These are phyloP conservation scores for Chrysoporthe puriensis DNA, from an alignment of 2,329 filamentous ascomycete genomes.

Conservation along the genomic window DNA sequence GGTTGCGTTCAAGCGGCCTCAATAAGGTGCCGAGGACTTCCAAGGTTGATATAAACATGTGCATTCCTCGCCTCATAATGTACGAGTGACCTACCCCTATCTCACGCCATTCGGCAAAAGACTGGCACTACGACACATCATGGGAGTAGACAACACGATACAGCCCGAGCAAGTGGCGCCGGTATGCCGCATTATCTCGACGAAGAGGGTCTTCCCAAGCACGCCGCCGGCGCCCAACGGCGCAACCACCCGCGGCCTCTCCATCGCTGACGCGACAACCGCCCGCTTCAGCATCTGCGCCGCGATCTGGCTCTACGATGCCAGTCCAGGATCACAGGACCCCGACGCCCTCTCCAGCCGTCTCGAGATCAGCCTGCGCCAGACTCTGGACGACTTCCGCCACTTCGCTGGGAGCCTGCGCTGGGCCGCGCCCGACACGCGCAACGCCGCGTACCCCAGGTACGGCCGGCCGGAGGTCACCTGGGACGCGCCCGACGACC, in stretches of 20 bases:
- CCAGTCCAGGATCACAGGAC: conserved; percentile 29
- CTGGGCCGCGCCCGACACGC: conserved; percentile 37
- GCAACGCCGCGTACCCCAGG: conserved; percentile 33
- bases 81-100: too few species aligned
- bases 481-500: conserved; percentile 43
- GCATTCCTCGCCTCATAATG: too few species aligned
- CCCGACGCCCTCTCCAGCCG: background rate
- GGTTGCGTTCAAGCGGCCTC: background rate
- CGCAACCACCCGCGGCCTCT: conserved; percentile 37
- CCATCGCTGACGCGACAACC: conserved; percentile 48
- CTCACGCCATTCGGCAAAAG: too few species aligned
- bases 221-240: background rate
- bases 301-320: conserved; percentile 50
- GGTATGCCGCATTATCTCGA: conserved; percentile 5
- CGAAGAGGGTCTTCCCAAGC: conserved; percentile 21
- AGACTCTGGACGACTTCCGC: conserved; percentile 44
- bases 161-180: background rate
- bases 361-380: conserved; percentile 36
- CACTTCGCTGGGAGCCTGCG: conserved; percentile 48
- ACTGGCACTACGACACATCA: background rate
- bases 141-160: background rate
- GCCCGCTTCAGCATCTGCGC: conserved; percentile 45
- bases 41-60: too few species aligned
- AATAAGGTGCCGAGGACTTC: too few species aligned
- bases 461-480: conserved; percentile 42